Conservation (phyloP, 495 filamentous ascomycete species). For the Lasiosphaeria ovina region DNA sequence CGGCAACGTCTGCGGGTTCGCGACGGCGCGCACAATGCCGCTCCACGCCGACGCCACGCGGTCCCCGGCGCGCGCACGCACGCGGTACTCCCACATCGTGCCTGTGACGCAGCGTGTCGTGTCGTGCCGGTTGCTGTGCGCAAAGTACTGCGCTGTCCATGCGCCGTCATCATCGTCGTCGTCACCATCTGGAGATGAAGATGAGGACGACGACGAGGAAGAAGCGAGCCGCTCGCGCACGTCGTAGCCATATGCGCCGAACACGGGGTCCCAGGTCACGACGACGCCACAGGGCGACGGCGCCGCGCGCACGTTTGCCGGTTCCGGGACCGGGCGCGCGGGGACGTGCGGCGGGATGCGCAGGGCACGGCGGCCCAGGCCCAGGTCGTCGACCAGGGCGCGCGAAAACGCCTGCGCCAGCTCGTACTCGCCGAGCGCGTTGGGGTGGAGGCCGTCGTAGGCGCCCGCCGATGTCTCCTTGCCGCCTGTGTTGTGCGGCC, state of each 20-base stretch:
- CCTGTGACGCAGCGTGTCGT: background rate
- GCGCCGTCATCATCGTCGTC: no score
- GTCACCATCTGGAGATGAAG: background rate
- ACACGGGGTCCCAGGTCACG: constrained; percentile 25
- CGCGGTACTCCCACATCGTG: constrained; percentile 18
- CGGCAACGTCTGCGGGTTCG: constrained; percentile 16
- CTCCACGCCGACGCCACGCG: constrained; percentile 17
- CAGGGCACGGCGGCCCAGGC: constrained; percentile 16
- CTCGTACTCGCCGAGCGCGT: constrained; percentile 33
- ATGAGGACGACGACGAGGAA: background rate
- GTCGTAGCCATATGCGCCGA: constrained; percentile 29
- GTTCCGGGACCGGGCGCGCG: constrained; percentile 14
- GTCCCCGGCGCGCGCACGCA: constrained; percentile 20
- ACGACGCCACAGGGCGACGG: constrained; percentile 15
- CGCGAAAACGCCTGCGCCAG: constrained; percentile 28
- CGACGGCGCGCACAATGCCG: constrained; percentile 12
- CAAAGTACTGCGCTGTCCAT: constrained; percentile 1
- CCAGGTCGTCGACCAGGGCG: constrained; percentile 18
- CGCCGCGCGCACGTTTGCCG: constrained; percentile 11
- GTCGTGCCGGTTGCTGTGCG: constrained; percentile 10
- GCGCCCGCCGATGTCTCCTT: constrained; percentile 5
- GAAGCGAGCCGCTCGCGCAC: constrained; percentile 9
- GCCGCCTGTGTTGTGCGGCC: no score
- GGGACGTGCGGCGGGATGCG: constrained; percentile 17
- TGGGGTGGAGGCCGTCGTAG: constrained; percentile 42